Conservation (phyloP, 2,329 filamentous ascomycete species). For the Ophiocordyceps polyrhachis-furcata region DNA sequence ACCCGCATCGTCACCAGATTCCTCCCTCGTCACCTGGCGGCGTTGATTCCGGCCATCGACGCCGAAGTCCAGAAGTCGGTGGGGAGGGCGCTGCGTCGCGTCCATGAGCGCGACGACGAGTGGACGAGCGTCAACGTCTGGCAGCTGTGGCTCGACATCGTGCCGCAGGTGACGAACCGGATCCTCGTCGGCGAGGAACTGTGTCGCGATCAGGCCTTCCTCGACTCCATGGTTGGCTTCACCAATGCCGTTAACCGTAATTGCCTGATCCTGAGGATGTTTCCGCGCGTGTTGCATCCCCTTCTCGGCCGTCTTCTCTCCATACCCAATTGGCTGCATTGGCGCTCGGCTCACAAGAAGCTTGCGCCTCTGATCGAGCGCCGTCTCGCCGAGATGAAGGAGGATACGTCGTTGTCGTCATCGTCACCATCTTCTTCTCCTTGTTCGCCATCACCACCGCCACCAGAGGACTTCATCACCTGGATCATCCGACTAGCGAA, state of each 20-base stretch:
- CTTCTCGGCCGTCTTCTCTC: slow-evolving; percentile 26
- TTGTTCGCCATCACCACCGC: slow-evolving; percentile 3
- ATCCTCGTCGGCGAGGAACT: slow-evolving; percentile 20
- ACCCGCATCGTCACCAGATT: slow-evolving; percentile 24
- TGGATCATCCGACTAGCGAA: slow-evolving; percentile 35
- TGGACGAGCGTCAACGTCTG: slow-evolving; percentile 24
- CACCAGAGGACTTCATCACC: slow-evolving; percentile 37
- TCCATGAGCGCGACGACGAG: slow-evolving; percentile 12
- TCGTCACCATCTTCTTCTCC: neutral
- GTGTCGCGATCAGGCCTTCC: slow-evolving; percentile 24
- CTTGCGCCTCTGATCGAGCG: slow-evolving; percentile 28
- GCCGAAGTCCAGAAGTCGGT: slow-evolving; percentile 19
- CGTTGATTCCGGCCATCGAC: slow-evolving; percentile 21
- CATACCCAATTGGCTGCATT: slow-evolving; percentile 27
- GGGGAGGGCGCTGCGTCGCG: slow-evolving; percentile 15
- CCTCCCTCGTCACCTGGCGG: slow-evolving; percentile 20
- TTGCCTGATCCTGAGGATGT: slow-evolving; percentile 23
- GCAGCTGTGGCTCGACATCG: slow-evolving; percentile 22
- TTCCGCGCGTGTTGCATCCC: slow-evolving; percentile 28
- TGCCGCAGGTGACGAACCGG: slow-evolving; percentile 24
- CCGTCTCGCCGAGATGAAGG: slow-evolving; percentile 25
- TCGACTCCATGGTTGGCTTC: slow-evolving; percentile 28
- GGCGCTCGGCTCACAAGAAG: slow-evolving; percentile 18
- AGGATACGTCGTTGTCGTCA: too few species aligned
- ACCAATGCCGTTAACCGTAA: slow-evolving; percentile 28